phyloP scores from a whole-genome alignment of 1,139 yeast genomes.

The Meyerozyma athensensis region DNA sequence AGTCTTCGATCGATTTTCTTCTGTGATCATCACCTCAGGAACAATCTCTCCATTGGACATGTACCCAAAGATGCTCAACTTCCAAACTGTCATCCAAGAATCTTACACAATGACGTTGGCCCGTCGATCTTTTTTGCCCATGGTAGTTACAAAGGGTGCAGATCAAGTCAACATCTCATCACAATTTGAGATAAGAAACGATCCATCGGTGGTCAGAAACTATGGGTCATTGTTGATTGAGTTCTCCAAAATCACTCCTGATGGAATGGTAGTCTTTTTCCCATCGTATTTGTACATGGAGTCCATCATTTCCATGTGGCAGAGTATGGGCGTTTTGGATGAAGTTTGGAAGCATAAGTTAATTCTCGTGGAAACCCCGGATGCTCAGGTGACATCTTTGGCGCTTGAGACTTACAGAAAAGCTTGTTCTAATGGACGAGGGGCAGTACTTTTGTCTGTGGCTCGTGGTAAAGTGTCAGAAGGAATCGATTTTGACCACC shows the following conservation, averaged over 20 bases:
- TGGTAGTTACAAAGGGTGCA: conserved; percentile 94
- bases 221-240: conserved; percentile 91
- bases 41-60: conserved; percentile 97
- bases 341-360: conserved; percentile 98
- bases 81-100: conserved; percentile 90
- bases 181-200: conserved; percentile 93
- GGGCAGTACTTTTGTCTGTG: conserved; percentile 91
- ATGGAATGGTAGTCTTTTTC: conserved; percentile 95
- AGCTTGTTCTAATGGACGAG: conserved; percentile 96
- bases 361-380: conserved; percentile 97
- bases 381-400: conserved; percentile 94
- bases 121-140: conserved; percentile 85
- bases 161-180: conserved; percentile 97
- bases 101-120: conserved; percentile 96
- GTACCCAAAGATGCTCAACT: conserved; percentile 96
- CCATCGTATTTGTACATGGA: conserved; percentile 98
- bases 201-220: conserved; percentile 95
- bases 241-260: conserved; percentile 93
- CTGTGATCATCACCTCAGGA: conserved; percentile 94
- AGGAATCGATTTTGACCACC: conserved; percentile 99
- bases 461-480: conserved; percentile 99
- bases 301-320: conserved; percentile 97
- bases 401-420: conserved; percentile 94
- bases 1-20: conserved; percentile 87
- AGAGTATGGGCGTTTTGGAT: conserved; percentile 93